phyloP scores from a whole-genome alignment of 108 stramenopile genomes.

The Skeletonema marinoi region DNA sequence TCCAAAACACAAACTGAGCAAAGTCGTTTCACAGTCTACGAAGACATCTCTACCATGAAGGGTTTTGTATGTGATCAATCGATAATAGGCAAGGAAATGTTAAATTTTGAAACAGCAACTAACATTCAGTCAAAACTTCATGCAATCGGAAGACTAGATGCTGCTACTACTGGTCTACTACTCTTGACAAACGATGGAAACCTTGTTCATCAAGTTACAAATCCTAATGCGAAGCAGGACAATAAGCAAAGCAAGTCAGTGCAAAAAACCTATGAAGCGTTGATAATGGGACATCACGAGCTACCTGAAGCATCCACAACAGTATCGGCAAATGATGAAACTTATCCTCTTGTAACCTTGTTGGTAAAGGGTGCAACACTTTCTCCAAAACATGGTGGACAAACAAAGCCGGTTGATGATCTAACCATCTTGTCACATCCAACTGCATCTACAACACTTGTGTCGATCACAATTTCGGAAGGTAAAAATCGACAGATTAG shows the following conservation, averaged over 20 bases:
- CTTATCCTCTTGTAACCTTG: constrained; percentile 16
- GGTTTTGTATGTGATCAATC: constrained; percentile 32
- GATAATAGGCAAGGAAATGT: not conserved
- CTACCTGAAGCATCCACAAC: constrained; percentile 11
- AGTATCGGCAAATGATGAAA: not conserved
- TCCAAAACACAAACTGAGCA: constrained; percentile 2
- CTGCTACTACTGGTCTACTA: constrained; percentile 69
- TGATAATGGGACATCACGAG: constrained; percentile 70
- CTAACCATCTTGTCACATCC: constrained; percentile 57
- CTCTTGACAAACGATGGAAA: constrained; percentile 76
- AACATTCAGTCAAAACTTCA: constrained; percentile 66
- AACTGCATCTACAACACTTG: constrained; percentile 57
- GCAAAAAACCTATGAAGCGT: constrained; percentile 64
- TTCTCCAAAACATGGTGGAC: constrained; percentile 60
- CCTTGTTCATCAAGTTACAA: constrained; percentile 68
- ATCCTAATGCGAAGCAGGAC: constrained; percentile 45
- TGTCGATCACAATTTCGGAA: constrained; percentile 62
- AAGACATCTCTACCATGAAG: constrained; percentile 56
- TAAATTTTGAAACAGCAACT: constrained; percentile 47
- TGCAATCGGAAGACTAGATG: constrained; percentile 73
- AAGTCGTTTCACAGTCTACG: constrained; percentile 53
- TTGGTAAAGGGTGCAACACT: constrained; percentile 55
- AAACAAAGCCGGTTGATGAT: constrained; percentile 51
- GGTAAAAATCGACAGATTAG: constrained; percentile 77
- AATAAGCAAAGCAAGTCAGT: not conserved